Evolutionary conservation across 2,329 filamentous ascomycete genomes (phyloP).

Genomic region (Aspergillus japonicus): DNA sequence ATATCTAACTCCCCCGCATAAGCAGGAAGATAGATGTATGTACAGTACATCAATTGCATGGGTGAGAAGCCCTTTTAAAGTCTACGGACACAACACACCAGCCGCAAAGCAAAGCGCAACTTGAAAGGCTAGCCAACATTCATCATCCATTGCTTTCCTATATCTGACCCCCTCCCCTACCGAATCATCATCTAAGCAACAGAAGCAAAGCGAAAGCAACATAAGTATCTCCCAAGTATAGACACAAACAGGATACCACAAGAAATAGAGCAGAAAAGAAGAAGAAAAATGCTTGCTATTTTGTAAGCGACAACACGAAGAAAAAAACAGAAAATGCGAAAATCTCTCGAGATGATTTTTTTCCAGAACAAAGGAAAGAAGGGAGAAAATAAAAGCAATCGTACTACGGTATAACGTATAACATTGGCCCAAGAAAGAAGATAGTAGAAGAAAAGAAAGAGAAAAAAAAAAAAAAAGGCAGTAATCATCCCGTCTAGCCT

Average conservation of each 20-base stretch:
- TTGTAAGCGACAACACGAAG: background rate
- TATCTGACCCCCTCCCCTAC: no score
- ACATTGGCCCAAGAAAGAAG: constrained; percentile 1
- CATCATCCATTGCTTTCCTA: no score
- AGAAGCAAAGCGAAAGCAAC: no score
- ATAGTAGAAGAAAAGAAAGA: background rate
- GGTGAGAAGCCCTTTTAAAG: no score
- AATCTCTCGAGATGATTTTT: constrained; percentile 8
- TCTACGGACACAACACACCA: no score
- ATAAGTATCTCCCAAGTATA: background rate
- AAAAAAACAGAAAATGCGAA: background rate
- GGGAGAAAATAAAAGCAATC: constrained; percentile 1
- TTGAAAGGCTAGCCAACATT: no score
- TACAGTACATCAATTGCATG: no score
- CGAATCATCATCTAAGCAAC: no score
- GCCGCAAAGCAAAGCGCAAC: no score
- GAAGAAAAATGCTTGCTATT: background rate
- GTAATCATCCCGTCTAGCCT: constrained; percentile 28
- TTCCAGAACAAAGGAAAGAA: constrained; percentile 8
- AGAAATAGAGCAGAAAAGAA: background rate
- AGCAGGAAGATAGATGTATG: no score
- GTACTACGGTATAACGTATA: constrained; percentile 8
- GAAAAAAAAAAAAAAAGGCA: constrained; percentile 1
- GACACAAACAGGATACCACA: no score
- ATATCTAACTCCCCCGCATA: no score